Percentiles rank a stretch among this genome's conserved stretches.
phyloP scores from a whole-genome alignment of 2,329 filamentous ascomycete species.

The Fusarium sp. region DNA sequence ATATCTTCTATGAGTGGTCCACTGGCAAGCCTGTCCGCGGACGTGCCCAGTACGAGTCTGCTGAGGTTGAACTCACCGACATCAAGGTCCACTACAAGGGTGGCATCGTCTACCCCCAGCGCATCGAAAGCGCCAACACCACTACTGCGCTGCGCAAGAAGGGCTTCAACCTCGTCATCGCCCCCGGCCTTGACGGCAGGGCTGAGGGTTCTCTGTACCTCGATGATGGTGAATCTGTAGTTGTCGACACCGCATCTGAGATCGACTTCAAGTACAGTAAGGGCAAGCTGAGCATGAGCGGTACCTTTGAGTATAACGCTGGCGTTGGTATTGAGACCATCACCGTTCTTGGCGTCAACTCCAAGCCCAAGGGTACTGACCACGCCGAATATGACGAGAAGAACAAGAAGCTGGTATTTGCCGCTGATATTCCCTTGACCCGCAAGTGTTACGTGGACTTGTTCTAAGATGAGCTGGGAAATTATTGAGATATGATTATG shows the following conservation, averaged over 20 bases:
- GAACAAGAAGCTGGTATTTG: slow-evolving; percentile 44
- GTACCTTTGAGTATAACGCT: slow-evolving; percentile 66
- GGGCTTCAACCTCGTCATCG: slow-evolving; percentile 77
- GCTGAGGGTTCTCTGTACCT: slow-evolving; percentile 77
- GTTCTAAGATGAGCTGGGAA: background rate
- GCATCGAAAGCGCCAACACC: slow-evolving; percentile 69
- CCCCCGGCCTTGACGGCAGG: slow-evolving; percentile 70
- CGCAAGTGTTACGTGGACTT: slow-evolving; percentile 17
- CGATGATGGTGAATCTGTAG: slow-evolving; percentile 78
- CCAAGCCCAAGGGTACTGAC: slow-evolving; percentile 23
- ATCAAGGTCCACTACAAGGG: slow-evolving; percentile 77
- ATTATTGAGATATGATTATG: background rate
- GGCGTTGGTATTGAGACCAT: slow-evolving; percentile 61
- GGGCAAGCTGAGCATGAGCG: slow-evolving; percentile 63
- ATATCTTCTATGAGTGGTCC: slow-evolving; percentile 64
- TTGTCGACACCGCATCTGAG: slow-evolving; percentile 67
- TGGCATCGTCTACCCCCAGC: slow-evolving; percentile 72
- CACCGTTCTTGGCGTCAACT: slow-evolving; percentile 60
- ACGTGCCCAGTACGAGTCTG: slow-evolving; percentile 33
- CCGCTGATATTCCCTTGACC: slow-evolving; percentile 42
- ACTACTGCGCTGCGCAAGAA: slow-evolving; percentile 72
- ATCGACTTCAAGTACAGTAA: slow-evolving; percentile 72
- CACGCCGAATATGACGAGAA: slow-evolving; percentile 41
- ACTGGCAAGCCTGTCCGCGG: slow-evolving; percentile 62
- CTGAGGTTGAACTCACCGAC: slow-evolving; percentile 58